A percentile compares a stretch with the other conserved stretches of the same genome.
These are phyloP conservation scores for Sphagnum fallax DNA, from an alignment of 228 moss, liverwort and hornwort species.

Conservation along the genomic window DNA sequence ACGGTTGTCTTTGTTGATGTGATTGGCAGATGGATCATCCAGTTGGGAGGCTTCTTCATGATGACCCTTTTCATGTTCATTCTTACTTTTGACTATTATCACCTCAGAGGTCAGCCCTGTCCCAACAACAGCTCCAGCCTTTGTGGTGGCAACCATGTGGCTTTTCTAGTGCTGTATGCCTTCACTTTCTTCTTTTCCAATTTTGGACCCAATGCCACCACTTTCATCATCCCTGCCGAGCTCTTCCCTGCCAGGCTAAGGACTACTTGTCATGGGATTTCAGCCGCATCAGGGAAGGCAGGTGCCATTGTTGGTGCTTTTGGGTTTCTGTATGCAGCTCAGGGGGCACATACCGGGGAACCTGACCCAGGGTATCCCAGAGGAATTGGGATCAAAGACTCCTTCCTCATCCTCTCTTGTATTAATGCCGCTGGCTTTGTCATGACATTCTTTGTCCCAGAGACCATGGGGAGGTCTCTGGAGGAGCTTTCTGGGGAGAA, in stretches of 20 bases:
- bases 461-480: conserved; percentile 11
- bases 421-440: conserved; percentile 20
- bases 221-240: conserved; percentile 69
- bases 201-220: conserved; percentile 70
- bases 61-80: conserved; percentile 43
- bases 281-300: conserved; percentile 44
- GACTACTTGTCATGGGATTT: conserved; percentile 67
- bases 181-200: conserved; percentile 82
- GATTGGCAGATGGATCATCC: conserved; percentile 30
- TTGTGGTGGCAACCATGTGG: conserved; percentile 11
- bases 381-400: conserved; percentile 8
- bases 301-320: conserved; percentile 69
- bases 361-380: conserved; percentile 1
- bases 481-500: conserved; percentile 16
- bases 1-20: conserved; percentile 28
- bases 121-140: too few relatives aligned
- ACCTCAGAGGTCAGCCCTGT: neutral
- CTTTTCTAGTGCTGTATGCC: conserved; percentile 58
- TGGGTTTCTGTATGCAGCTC: conserved; percentile 52
- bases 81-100: conserved; percentile 19
- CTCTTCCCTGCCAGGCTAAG: conserved; percentile 61
- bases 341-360: too few relatives aligned
- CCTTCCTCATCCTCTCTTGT: conserved; percentile 8
- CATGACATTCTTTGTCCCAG: conserved; percentile 13
- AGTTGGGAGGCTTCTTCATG: conserved; percentile 32